Base-by-base conservation (phyloP, 805 yeast species). In the Suhomyces sp. region DNA sequence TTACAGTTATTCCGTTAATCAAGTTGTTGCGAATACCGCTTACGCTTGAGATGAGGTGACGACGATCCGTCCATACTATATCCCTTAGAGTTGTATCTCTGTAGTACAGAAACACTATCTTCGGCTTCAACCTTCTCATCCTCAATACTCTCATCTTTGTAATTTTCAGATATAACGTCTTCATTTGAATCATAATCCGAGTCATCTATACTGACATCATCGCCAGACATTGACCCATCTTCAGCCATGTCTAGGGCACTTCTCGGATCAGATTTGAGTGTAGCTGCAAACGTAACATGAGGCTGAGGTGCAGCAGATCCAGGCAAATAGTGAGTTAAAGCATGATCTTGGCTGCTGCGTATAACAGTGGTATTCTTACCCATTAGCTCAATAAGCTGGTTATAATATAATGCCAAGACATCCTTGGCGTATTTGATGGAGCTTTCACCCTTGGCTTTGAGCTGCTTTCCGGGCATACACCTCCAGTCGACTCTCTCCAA, bases 401-500 rank as follows among this genome's bases (percentile, higher is more conserved):
- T 50, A 52, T 75, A 75, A 55, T 75, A 75, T 47, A 75, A 61
- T 43, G 66, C 71, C 45, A 75, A 63, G 9, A 75, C 76, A 41
- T 71, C 73, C 47, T 70, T 70, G 27, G 71, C 68, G 53, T 66
- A 63, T 46, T 60, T 62, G 37, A 74, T 73, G 33, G 54, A 44
- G 15, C 46, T 48, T 45, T 43, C 53, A 55, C 45, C 53, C 45
- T 52, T 45, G 13, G 49, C 49, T 43, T 44, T 61, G 5, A 62
- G 44, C 27, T 63, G 71, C 51, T 68, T 71, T 4, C 72, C 71
- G 1, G 79, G 79, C n/a, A 75, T 63, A 43, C 76, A 68, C 47
- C 66, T 76, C 82, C 94, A 93, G 53, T 84, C 82, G 8, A 93
- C 93, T 55, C 91, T 76, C 46, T 81, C 80, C 44, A 93, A 77